Conservation (phyloP, 768 basidiomycete genomes). For the Amanita rubescens region DNA sequence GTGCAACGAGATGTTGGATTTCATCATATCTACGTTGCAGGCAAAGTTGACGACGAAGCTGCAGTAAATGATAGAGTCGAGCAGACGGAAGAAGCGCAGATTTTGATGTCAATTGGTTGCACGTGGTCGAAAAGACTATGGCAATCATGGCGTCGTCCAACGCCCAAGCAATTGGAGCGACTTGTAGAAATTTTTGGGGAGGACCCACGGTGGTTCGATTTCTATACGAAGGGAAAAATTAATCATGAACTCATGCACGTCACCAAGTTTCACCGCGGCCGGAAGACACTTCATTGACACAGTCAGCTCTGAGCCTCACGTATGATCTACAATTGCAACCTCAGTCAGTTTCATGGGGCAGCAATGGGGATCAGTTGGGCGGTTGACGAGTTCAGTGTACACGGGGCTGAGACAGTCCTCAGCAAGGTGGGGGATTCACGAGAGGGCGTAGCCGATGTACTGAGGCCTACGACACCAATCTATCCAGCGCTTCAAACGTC, state of each 20-base stretch:
- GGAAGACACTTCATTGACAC: too few species aligned
- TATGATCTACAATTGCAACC: too few species aligned
- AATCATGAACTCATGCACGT: not conserved
- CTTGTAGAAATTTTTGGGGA: constrained; percentile 9
- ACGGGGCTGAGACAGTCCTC: too few species aligned
- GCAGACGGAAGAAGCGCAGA: constrained; percentile 2
- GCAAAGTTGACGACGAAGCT: constrained; percentile 4
- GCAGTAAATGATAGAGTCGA: not conserved
- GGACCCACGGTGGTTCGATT: constrained; percentile 9
- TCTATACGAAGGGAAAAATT: constrained; percentile 8
- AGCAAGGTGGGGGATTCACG: too few species aligned
- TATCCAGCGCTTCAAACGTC: too few species aligned
- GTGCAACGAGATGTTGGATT: not conserved
- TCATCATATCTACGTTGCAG: constrained; percentile 1
- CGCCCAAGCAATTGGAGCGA: constrained; percentile 1
- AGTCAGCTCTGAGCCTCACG: too few species aligned
- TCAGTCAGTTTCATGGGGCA: too few species aligned
- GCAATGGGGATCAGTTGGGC: too few species aligned
- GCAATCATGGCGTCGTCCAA: constrained; percentile 1
- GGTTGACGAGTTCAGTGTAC: too few species aligned
- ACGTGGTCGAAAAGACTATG: constrained; percentile 2
- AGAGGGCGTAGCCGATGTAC: too few species aligned
- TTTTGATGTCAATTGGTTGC: constrained; percentile 1
- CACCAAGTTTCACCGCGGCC: not conserved
- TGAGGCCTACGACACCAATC: too few species aligned